phyloP scores from a whole-genome alignment of 2,329 filamentous ascomycete genomes.

The Diaporthe citrichinensis region DNA sequence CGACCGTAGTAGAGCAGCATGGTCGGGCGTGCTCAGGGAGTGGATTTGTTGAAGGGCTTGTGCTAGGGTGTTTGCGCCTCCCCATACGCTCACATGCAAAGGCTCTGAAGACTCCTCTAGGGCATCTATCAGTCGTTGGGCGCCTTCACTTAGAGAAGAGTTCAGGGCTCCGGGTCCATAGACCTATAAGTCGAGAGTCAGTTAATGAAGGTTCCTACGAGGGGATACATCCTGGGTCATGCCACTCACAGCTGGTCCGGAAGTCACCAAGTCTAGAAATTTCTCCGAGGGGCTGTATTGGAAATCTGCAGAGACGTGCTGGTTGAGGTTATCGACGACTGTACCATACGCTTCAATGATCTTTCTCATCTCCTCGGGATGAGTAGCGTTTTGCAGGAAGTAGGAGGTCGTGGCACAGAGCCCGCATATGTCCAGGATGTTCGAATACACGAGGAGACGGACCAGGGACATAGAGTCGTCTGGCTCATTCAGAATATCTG shows the following conservation, averaged over 20 bases:
- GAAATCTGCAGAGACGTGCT: background rate
- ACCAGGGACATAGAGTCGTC: background rate
- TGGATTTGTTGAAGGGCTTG: background rate
- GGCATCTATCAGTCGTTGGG: background rate
- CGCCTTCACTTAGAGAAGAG: background rate
- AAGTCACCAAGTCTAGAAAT: background rate
- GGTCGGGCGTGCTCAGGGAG: background rate
- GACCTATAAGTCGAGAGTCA: background rate
- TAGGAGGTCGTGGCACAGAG: background rate
- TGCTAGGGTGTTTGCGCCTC: background rate
- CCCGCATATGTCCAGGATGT: background rate
- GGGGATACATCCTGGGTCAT: too few species aligned
- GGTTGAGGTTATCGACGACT: background rate
- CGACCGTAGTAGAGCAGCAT: background rate
- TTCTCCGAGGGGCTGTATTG: background rate
- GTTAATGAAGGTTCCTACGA: too few species aligned
- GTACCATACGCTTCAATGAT: background rate
- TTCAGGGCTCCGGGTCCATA: background rate
- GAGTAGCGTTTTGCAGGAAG: background rate
- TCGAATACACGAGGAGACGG: background rate
- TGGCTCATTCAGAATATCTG: background rate
- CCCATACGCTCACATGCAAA: background rate
- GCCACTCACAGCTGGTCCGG: background rate
- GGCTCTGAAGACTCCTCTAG: background rate
- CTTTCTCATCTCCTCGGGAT: background rate